Base-by-base conservation (phyloP, 768 basidiomycete species). In the Lactifluus volemus region DNA sequence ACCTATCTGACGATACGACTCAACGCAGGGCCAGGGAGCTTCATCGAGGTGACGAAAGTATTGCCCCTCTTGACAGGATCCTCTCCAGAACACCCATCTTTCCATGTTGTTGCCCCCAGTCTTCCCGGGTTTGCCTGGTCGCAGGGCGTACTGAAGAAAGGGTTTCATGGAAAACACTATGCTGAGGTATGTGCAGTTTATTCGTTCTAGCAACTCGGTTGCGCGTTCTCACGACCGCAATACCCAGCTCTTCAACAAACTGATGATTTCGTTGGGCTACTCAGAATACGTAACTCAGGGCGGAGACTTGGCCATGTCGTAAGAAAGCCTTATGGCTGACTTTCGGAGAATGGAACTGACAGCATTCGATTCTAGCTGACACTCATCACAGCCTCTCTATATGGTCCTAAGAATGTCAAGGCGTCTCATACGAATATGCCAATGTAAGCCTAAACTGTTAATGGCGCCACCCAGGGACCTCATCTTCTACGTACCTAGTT, bases 111-210 rank as follows among this genome's bases (percentile, higher is more conserved):
- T 0, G 80, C 79, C 0, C 63, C 78, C 39, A 80, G 84, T 65
- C 65, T 86, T 15, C 85, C 84, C 9, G 83, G 82, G 0, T 86
- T 71, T 68, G 84, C 82, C 0, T 86, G 84, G 69, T 85, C 84
- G 0, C 77, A 82, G 47, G 81, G 78, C 0, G 78, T 81, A 0
- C 79, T 68, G 52, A 79, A 79, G 67, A 75, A 75, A 60, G 83
- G 83, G 0, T 86, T 85, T 62, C 67, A 64, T 9, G 38, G 71
- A 0, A 61, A 68, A n/a, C 82, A 85, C 50, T 84, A 79, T 52
- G 83, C 83, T 1, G 81, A 86, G 72, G 84, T 80, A 48, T 29
- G 55, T 59, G 12, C 14, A 14, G 3, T 39, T 47, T 17, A 5
- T 39, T 47, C 25, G 9, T n/a, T 42, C 9, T 19, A 8, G 34